Conservation (phyloP, 805 yeast species). For the Yamadazyma tumulicola region DNA sequence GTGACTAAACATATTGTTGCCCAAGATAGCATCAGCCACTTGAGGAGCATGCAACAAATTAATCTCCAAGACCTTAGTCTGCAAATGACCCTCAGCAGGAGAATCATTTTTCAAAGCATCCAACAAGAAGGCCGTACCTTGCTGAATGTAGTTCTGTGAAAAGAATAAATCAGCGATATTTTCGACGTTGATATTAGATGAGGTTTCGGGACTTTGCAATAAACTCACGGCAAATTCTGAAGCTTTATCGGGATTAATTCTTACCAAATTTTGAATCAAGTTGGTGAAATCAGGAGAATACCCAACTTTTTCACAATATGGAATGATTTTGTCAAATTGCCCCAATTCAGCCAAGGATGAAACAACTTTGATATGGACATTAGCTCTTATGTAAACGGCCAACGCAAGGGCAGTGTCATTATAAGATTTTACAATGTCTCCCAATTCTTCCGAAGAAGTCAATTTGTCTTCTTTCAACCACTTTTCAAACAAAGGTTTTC, state of each 20-base stretch:
- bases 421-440: conserved; percentile 89
- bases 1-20: conserved; percentile 92
- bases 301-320: conserved; percentile 85
- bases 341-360: conserved; percentile 91
- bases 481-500: conserved; percentile 89
- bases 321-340: conserved; percentile 92
- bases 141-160: conserved; percentile 91
- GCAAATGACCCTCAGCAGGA: conserved; percentile 93
- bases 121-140: conserved; percentile 94
- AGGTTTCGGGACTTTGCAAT: conserved; percentile 51
- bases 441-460: conserved; percentile 93
- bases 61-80: conserved; percentile 89
- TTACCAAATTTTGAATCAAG: conserved; percentile 82
- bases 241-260: conserved; percentile 96
- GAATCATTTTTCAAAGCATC: conserved; percentile 93
- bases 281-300: conserved; percentile 89
- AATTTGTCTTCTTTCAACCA: conserved; percentile 95
- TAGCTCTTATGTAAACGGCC: conserved; percentile 84
- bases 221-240: conserved; percentile 93
- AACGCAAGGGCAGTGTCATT: conserved; percentile 78
- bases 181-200: conserved; percentile 66
- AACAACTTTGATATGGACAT: conserved; percentile 84
- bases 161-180: conserved; percentile 89
- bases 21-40: conserved; percentile 98
- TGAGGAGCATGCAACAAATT: conserved; percentile 96